A percentile compares a stretch with the other conserved stretches of the same genome.
phyloP scores from a whole-genome alignment of 495 filamentous ascomycete genomes.

The Annulohypoxylon maeteangense region DNA sequence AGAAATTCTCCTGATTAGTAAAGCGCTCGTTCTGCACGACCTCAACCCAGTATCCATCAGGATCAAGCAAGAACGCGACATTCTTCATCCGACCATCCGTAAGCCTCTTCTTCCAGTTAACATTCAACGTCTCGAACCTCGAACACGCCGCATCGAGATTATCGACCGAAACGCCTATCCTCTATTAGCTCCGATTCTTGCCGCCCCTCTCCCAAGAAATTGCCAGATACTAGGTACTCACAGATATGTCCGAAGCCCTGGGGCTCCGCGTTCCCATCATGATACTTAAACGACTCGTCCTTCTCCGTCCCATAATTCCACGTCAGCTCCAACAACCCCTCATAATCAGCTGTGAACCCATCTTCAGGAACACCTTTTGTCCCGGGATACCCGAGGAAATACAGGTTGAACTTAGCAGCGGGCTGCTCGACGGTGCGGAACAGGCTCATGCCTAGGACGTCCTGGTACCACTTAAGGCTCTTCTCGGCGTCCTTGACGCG shows the following conservation, averaged over 20 bases:
- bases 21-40: constrained; percentile 79
- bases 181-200: constrained; percentile 47
- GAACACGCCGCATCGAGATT: constrained; percentile 85
- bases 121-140: constrained; percentile 81
- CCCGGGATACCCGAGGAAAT: constrained; percentile 86
- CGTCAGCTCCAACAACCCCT: constrained; percentile 89
- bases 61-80: constrained; percentile 93
- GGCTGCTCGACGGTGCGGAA: constrained; percentile 76
- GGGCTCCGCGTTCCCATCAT: constrained; percentile 89
- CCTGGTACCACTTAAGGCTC: constrained; percentile 89
- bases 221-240: constrained; percentile 58
- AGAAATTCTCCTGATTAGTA: constrained; percentile 64
- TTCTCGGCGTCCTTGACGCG: constrained; percentile 89
- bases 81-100: constrained; percentile 93
- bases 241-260: constrained; percentile 95
- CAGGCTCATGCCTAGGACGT: constrained; percentile 87
- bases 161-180: constrained; percentile 82
- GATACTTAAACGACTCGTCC: constrained; percentile 83
- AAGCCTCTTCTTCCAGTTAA: constrained; percentile 94
- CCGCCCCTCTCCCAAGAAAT: background rate
- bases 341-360: constrained; percentile 69
- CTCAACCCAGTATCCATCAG: constrained; percentile 94
- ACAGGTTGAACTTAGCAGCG: constrained; percentile 83
- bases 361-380: constrained; percentile 59
- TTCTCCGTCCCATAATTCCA: constrained; percentile 99